Evolutionary conservation across 2,329 filamentous ascomycete genomes (phyloP), one percentile per base, ranked within the genome.

Genomic region (Ceratocystis huliohia): DNA sequence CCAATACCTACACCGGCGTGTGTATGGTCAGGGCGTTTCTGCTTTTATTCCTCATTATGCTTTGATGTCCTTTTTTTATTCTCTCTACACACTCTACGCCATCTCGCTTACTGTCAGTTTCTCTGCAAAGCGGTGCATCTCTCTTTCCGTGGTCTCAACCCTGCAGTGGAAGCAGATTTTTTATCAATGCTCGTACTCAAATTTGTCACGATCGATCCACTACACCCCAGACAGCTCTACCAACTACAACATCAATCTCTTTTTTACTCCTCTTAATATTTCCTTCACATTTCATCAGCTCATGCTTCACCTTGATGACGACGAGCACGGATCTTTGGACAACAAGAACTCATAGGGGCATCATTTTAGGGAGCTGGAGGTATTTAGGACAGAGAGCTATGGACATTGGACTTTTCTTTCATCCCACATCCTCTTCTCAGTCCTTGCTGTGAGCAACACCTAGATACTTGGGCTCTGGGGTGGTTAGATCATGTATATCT

Each of bases 391-490:
- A 30, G 56, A 30, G 56, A 59, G 30, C 30, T 17, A 59, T 3
- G 56, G 56, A 59, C 56, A 59, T 37, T 7, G 30, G 28, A 59
- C 22, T n/a, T 22, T 63, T 20, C 30, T 45, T 37, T 30, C 30
- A 25, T 48, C n/a, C 28, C 10, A 63, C 30, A 15, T 50, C 44
- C 48, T 10, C 15, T 63, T 63, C 13, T 28, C 61, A 46, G 37
- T 22, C 20, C 8, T 17, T 63, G 41, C 37, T 44, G 41, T 45
- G 33, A 45, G 30, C 37, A 10, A 45, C n/a, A 44, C 59, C 25
- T 25, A 45, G 48, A 15, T 25, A 45, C 41, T 28, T 61, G 81
- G 82, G 28, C 25, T 33, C 13, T 25, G 28, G 25, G 6, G 56
- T 59, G 17, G 5, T 37, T 30, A 25, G 22, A 53, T 28, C 1